phyloP scores from a whole-genome alignment of 2,329 filamentous ascomycete genomes.

The Sclerotinia minor region DNA sequence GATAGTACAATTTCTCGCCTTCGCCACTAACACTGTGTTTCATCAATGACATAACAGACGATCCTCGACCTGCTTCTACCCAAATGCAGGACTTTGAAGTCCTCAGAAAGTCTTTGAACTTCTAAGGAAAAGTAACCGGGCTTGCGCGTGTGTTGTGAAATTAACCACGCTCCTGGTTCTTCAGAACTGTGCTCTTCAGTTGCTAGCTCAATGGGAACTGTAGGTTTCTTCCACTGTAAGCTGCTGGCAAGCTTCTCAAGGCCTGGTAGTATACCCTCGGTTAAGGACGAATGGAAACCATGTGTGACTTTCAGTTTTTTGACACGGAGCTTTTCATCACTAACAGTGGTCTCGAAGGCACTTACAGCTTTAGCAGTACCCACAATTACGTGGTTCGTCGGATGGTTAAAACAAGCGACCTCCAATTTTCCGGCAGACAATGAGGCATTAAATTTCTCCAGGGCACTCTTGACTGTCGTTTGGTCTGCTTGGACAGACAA shows the following conservation, averaged over 20 bases:
- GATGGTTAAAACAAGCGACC: constrained; percentile 44
- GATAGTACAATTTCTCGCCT: background rate
- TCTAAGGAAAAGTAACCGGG: too few relatives aligned
- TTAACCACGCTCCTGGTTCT: too few relatives aligned
- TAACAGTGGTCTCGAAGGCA: constrained; percentile 18
- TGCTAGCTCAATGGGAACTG: constrained; percentile 22
- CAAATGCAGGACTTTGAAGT: too few relatives aligned
- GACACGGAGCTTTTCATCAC: constrained; percentile 27
- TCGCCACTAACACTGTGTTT: background rate
- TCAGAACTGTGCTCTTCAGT: background rate
- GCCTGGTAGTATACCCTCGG: constrained; percentile 34
- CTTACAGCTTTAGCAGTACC: constrained; percentile 35
- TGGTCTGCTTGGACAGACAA: constrained; percentile 36
- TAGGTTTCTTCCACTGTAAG: constrained; percentile 34
- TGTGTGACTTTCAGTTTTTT: constrained; percentile 38
- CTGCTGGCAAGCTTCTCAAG: constrained; percentile 31
- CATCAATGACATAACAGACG: background rate
- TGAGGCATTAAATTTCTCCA: background rate
- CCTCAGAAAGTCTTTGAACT: too few relatives aligned
- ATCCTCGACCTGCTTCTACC: background rate
- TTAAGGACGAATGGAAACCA: constrained; percentile 39
- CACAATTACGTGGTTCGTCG: constrained; percentile 40
- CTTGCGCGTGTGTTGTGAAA: too few relatives aligned
- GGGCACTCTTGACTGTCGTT: constrained; percentile 14
- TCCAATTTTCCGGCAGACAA: background rate